These are phyloP conservation scores for Avena atlantica DNA, from an alignment of 176 grass and related monocot species.

Conservation along the genomic window DNA sequence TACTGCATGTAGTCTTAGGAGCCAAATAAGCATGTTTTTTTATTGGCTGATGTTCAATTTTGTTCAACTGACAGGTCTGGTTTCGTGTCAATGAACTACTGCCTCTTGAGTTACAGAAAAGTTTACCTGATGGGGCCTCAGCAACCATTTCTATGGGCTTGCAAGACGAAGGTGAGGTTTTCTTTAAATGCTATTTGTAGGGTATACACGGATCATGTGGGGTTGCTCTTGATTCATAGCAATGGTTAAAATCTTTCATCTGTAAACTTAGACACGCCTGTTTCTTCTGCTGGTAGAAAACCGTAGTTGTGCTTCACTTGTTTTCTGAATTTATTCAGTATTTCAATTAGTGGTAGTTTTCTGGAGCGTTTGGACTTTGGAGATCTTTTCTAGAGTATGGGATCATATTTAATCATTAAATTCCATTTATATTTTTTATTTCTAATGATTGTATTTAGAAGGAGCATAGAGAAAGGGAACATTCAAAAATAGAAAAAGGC, in stretches of 20 bases:
- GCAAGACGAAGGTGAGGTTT: conserved; percentile 53
- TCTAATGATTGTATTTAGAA: conserved; percentile 38
- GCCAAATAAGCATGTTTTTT: conserved; percentile 38
- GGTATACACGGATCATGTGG: background rate
- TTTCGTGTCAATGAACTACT: conserved; percentile 80
- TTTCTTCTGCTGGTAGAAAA: conserved; percentile 16
- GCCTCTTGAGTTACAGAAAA: conserved; percentile 72
- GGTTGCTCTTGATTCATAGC: conserved; percentile 26
- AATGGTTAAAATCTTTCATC: background rate
- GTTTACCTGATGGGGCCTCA: conserved; percentile 64
- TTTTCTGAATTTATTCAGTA: conserved; percentile 11
- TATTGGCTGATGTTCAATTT: conserved; percentile 37
- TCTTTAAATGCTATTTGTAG: conserved; percentile 36
- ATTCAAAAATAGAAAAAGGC: background rate
- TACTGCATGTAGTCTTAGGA: conserved; percentile 58
- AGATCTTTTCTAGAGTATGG: conserved; percentile 1
- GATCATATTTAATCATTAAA: conserved; percentile 29
- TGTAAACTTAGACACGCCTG: conserved; percentile 10
- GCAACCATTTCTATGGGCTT: conserved; percentile 35
- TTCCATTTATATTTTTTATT: conserved; percentile 12
- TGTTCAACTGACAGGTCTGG: conserved; percentile 66
- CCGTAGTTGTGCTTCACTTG: background rate
- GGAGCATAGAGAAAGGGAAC: background rate
- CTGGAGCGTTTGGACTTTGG: conserved; percentile 17
- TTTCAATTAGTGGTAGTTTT: background rate